A percentile compares a stretch with the other conserved stretches of the same genome.
Evolutionary conservation across 169 alveolate species (phyloP).

Genomic region (Cryptosporidium ubiquitum): DNA sequence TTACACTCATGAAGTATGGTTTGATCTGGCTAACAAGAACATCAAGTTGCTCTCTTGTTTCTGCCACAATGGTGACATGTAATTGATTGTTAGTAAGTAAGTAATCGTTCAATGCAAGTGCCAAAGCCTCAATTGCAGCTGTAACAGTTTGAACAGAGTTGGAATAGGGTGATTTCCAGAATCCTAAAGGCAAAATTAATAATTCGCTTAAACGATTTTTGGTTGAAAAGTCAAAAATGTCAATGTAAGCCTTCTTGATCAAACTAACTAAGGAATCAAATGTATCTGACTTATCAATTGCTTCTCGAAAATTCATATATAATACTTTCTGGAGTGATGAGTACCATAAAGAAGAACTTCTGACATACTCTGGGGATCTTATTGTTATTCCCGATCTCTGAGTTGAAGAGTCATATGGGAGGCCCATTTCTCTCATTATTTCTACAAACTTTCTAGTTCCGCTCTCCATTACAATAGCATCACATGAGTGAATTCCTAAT

Average conservation of each 20-base stretch:
- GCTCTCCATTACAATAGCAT: constrained; percentile 29
- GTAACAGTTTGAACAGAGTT: constrained; percentile 2
- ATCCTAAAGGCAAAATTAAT: constrained; percentile 41
- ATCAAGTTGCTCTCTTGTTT: not conserved
- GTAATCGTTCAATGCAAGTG: constrained; percentile 9
- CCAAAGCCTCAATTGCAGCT: constrained; percentile 11
- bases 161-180: not conserved
- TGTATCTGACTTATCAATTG: not conserved
- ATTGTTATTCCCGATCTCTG: constrained; percentile 2
- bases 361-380: not conserved
- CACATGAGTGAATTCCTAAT: constrained; percentile 37
- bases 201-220: constrained; percentile 1
- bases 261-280: not conserved
- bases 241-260: not conserved
- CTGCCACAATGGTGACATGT: constrained; percentile 13
- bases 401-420: not conserved
- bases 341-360: constrained; percentile 18
- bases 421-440: constrained; percentile 30
- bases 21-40: constrained; percentile 10
- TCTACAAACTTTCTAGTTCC: not conserved
- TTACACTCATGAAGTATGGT: constrained; percentile 36
- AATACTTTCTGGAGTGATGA: constrained; percentile 22
- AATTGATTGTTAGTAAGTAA: not conserved
- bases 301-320: not conserved
- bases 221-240: constrained; percentile 7